Conservation (phyloP, 129 eudicot genomes). For the Tagetes patula region DNA sequence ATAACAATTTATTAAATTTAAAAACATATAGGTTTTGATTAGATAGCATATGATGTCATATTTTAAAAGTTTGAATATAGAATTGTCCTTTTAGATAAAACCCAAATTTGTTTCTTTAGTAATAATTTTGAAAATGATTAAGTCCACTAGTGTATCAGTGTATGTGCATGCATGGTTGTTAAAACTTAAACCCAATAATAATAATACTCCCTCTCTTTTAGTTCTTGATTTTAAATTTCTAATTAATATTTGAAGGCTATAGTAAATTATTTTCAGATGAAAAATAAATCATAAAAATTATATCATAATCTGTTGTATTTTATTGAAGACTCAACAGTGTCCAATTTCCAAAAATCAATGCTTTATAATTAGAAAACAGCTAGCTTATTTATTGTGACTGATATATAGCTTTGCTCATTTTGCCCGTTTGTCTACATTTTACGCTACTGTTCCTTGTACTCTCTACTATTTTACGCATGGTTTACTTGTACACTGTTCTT, state of each 20-base stretch:
- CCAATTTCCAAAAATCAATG: constrained; percentile 2
- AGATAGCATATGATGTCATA: not conserved
- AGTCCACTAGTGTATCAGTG: not conserved
- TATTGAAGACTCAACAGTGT: not conserved
- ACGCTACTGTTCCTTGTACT: constrained; percentile 20
- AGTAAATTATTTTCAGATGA: too few species aligned
- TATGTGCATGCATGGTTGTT: not conserved
- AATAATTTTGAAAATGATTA: too few species aligned
- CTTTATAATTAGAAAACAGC: constrained; percentile 20
- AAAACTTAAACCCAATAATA: not conserved
- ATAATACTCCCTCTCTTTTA: not conserved
- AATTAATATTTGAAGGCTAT: not conserved
- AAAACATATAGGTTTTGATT: not conserved
- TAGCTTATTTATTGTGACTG: constrained; percentile 19
- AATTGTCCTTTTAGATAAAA: not conserved
- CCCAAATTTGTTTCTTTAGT: not conserved
- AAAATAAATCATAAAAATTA: too few species aligned
- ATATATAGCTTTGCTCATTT: constrained; percentile 1
- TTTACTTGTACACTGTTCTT: constrained; percentile 19
- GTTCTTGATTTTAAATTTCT: too few species aligned
- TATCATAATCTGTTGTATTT: too few species aligned
- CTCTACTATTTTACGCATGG: constrained; percentile 24
- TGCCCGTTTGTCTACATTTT: constrained; percentile 14
- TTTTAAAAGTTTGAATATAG: not conserved
- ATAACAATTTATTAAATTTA: too few species aligned